Percentiles rank a stretch among this genome's conserved stretches.
Evolutionary conservation across 768 basidiomycete genomes (phyloP).

Genomic region (Boletus tylopilopsis): DNA sequence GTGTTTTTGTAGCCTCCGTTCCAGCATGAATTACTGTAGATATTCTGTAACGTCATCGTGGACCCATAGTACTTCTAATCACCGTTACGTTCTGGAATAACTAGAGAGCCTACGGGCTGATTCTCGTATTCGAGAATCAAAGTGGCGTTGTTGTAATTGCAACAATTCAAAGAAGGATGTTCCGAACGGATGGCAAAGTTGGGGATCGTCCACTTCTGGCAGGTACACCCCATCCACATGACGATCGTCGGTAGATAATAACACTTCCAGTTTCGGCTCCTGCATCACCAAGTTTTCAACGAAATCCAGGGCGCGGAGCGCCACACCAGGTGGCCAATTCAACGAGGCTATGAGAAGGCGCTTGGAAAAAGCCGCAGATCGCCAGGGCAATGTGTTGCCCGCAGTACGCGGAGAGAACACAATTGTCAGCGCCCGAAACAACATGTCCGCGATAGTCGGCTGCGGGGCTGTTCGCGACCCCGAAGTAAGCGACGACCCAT

Average conservation of each 20-base stretch:
- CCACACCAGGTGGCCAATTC: slow-evolving; percentile 70
- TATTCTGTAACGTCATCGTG: slow-evolving; percentile 28
- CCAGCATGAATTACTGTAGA: slow-evolving; percentile 30
- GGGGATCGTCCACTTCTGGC: slow-evolving; percentile 85
- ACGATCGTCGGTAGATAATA: slow-evolving; percentile 86
- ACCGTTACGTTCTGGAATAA: slow-evolving; percentile 36
- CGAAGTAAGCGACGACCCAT: slow-evolving; percentile 39
- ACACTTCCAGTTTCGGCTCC: slow-evolving; percentile 76
- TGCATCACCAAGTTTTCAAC: slow-evolving; percentile 67
- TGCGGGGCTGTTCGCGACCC: slow-evolving; percentile 27
- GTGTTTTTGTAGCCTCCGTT: slow-evolving; percentile 21
- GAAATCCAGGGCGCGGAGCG: slow-evolving; percentile 69
- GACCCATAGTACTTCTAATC: slow-evolving; percentile 26
- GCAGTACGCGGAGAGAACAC: slow-evolving; percentile 74
- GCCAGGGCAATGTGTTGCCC: slow-evolving; percentile 59
- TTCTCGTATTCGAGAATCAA: slow-evolving; percentile 63
- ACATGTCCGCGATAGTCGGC: slow-evolving; percentile 55
- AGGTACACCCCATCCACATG: slow-evolving; percentile 81
- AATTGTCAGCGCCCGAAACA: slow-evolving; percentile 82
- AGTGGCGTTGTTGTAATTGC: slow-evolving; percentile 55
- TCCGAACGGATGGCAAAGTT: slow-evolving; percentile 75
- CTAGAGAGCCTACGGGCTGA: slow-evolving; percentile 59
- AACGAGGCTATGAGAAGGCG: slow-evolving; percentile 80
- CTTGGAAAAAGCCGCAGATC: slow-evolving; percentile 90
- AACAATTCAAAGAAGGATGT: slow-evolving; percentile 86